Conservation (phyloP, 2,329 filamentous ascomycete genomes). For the Aspergillus tanneri region DNA sequence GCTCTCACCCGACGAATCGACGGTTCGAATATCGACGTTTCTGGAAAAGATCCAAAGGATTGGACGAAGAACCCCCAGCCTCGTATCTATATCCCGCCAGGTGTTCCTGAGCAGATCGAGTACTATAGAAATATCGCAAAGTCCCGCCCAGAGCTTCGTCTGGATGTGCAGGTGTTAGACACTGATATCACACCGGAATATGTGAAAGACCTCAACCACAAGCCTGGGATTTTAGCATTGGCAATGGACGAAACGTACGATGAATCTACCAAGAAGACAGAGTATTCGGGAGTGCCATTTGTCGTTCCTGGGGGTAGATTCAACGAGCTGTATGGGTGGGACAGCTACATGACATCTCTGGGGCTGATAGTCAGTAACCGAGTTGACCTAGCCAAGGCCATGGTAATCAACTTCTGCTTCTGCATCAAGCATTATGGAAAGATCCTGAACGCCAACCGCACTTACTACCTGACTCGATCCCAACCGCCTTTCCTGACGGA, state of each 20-base stretch:
- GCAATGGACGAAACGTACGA: constrained; percentile 78
- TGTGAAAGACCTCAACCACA: constrained; percentile 78
- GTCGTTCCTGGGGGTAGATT: constrained; percentile 97
- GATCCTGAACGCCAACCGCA: constrained; percentile 93
- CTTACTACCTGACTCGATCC: constrained; percentile 91
- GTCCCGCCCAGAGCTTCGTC: constrained; percentile 75
- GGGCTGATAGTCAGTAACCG: constrained; percentile 83
- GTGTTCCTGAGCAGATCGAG: constrained; percentile 80
- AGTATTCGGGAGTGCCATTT: constrained; percentile 79
- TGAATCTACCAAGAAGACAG: constrained; percentile 65
- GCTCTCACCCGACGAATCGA: constrained; percentile 88
- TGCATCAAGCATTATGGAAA: constrained; percentile 98
- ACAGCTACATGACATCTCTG: constrained; percentile 97
- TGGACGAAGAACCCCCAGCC: constrained; percentile 88
- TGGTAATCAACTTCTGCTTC: constrained; percentile 97
- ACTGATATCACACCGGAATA: constrained; percentile 73
- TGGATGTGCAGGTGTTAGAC: constrained; percentile 80
- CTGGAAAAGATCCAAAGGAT: constrained; percentile 88
- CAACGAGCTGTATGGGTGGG: constrained; percentile 98
- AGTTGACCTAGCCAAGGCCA: constrained; percentile 82
- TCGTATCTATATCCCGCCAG: constrained; percentile 83
- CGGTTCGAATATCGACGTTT: constrained; percentile 73
- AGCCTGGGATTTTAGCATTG: constrained; percentile 84
- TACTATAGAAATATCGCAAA: constrained; percentile 82
- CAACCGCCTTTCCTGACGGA: constrained; percentile 97